Conservation (phyloP, 2,329 filamentous ascomycete genomes). For the Aureobasidium leucospermi region DNA sequence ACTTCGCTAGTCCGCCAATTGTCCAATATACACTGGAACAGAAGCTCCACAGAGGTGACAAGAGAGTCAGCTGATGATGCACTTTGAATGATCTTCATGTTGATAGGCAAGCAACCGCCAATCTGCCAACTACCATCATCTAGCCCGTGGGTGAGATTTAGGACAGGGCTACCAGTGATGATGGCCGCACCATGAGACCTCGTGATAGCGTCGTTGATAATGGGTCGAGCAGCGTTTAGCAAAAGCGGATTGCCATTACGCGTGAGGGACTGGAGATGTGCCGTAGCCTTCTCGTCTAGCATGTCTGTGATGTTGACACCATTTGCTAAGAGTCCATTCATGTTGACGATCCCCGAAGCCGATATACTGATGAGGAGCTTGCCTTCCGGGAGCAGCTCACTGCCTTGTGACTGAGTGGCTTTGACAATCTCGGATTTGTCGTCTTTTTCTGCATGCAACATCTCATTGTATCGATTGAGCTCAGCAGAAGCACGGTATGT, state of each 20-base stretch:
- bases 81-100: conserved; percentile 75
- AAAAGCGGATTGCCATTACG: conserved; percentile 69
- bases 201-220: conserved; percentile 80
- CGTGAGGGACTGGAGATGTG: conserved; percentile 60
- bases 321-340: conserved; percentile 43
- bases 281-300: conserved; percentile 64
- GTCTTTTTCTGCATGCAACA: conserved; percentile 80
- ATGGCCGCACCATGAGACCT: conserved; percentile 73
- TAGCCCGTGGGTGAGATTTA: conserved; percentile 72
- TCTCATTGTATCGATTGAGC: conserved; percentile 84
- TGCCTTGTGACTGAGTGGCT: conserved; percentile 80
- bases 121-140: conserved; percentile 91
- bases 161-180: conserved; percentile 73
- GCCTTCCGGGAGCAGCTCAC: conserved; percentile 70
- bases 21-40: conserved; percentile 77
- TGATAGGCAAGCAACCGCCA: conserved; percentile 81
- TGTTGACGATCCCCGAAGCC: conserved; percentile 70
- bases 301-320: conserved; percentile 57
- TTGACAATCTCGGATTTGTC: conserved; percentile 85
- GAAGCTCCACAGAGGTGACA: conserved; percentile 69
- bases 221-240: conserved; percentile 81
- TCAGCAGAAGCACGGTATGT: conserved; percentile 91
- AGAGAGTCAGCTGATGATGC: conserved; percentile 64
- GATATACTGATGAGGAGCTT: conserved; percentile 78
- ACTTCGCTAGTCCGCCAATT: conserved; percentile 98